These are phyloP conservation scores for Globisporangium yorkense DNA, from an alignment of 352 stramenopile species.

Conservation along the genomic window DNA sequence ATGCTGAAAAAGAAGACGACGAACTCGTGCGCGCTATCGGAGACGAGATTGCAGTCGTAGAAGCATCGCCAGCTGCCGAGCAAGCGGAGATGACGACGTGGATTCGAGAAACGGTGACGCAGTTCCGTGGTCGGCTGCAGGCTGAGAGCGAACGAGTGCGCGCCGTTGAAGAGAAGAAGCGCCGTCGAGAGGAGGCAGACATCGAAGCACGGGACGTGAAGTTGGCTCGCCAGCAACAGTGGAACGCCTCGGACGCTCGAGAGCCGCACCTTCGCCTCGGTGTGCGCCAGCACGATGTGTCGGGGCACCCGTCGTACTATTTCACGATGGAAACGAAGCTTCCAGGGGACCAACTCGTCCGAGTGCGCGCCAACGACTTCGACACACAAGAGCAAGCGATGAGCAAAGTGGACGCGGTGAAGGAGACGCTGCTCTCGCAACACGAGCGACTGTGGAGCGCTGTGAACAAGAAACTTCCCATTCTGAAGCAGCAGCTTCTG, in stretches of 20 bases:
- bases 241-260: neutral
- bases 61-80: neutral
- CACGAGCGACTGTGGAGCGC: slow-evolving; percentile 5
- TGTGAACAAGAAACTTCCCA: neutral
- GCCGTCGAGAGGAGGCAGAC: neutral
- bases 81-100: slow-evolving; percentile 2
- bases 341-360: slow-evolving; percentile 8
- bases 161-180: neutral
- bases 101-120: slow-evolving; percentile 11
- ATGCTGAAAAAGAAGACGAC: neutral
- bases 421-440: slow-evolving; percentile 3
- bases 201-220: neutral
- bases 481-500: slow-evolving; percentile 3
- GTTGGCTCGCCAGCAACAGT: neutral
- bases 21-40: slow-evolving; percentile 6
- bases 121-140: neutral
- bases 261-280: slow-evolving; percentile 12
- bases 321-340: slow-evolving; percentile 9
- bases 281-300: slow-evolving; percentile 7
- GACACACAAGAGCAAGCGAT: slow-evolving; percentile 14
- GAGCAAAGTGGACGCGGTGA: slow-evolving; percentile 9
- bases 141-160: neutral
- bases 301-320: slow-evolving; percentile 10
- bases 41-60: slow-evolving; percentile 3
- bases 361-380: slow-evolving; percentile 10